Evolutionary conservation across 2,329 filamentous ascomycete genomes (phyloP).

Genomic region (Aurifilum marmelostoma): DNA sequence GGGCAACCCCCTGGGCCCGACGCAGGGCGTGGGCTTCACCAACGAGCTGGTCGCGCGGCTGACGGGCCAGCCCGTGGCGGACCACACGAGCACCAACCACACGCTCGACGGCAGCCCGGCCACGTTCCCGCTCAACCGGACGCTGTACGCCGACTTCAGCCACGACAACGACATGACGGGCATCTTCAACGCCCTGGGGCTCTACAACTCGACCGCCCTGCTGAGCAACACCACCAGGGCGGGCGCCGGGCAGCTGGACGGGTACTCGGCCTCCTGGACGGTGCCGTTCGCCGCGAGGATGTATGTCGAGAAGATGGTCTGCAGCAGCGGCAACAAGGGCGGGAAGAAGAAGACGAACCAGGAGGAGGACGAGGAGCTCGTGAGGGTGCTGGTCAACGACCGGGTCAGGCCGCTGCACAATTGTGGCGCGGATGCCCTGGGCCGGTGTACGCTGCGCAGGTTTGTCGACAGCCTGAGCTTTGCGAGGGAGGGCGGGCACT

Average conservation of each 20-base stretch:
- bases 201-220: conserved; percentile 69
- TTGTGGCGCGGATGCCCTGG: conserved; percentile 71
- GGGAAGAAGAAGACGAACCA: neutral
- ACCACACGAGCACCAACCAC: conserved; percentile 75
- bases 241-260: conserved; percentile 49
- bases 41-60: conserved; percentile 87
- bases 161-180: conserved; percentile 88
- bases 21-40: conserved; percentile 83
- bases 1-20: conserved; percentile 78
- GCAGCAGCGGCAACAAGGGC: conserved; percentile 39
- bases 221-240: conserved; percentile 54
- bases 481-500: conserved; percentile 71
- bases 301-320: conserved; percentile 88
- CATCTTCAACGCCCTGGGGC: conserved; percentile 74
- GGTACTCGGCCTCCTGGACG: conserved; percentile 76
- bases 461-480: conserved; percentile 80
- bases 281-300: conserved; percentile 81
- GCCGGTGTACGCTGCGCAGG: conserved; percentile 68
- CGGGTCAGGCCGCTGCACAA: conserved; percentile 72
- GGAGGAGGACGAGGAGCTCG: conserved; percentile 61
- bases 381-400: conserved; percentile 83
- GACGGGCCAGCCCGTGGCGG: conserved; percentile 70
- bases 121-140: conserved; percentile 73
- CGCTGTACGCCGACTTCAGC: conserved; percentile 85
- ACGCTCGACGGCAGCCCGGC: conserved; percentile 69